Base-by-base conservation (phyloP, 352 stramenopile species). In the Phytophthora pinifolia region DNA sequence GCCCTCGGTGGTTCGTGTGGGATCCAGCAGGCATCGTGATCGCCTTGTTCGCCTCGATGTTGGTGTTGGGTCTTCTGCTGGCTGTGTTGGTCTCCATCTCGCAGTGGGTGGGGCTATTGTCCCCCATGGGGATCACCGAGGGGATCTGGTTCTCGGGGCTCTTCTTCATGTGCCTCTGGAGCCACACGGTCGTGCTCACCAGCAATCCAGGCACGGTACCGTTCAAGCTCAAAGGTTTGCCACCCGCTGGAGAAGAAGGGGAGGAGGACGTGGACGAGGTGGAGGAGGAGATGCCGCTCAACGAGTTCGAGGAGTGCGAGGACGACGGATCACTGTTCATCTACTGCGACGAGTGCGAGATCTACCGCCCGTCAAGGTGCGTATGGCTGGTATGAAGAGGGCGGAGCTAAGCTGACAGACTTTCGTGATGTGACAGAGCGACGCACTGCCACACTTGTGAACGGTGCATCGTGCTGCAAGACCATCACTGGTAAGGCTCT, bases 261-360 rank as follows among this genome's bases (percentile, higher is more conserved):
- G 59, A 46, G 4, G 37, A 33, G 4, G 67, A 73, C 0, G 49
- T 71, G 10, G 67, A 88, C 15, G 70, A 83, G 29, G 62, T 83
- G 27, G 77, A 85, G 33, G 70, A 78, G 17, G 80, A 87, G 45
- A 88, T 92, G 61, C 60, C 74, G 29, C 56, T 89, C 25, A 51
- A 68, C 10, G 79, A 92, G 49, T 82, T 83, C 38, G 83, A 92
- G 51, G 57, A 74, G 49, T 70, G 62, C 14, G 79, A 88, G 46
- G 83, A 92, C 56, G 83, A 92, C 52, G 83, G 83, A 13, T 83
- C 83, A 18, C 60, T 92, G 50, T 67, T 86, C 6, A 62, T 94
- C 13, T 92, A 88, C 54, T 94, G 85, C 46, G 85, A 94, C 54
- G 65, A 86, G 35, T 94, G 85, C 57, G 79, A 81, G 39, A 80